phyloP scores from a whole-genome alignment of 2,329 filamentous ascomycete species.

The Trichoderma polysporum region DNA sequence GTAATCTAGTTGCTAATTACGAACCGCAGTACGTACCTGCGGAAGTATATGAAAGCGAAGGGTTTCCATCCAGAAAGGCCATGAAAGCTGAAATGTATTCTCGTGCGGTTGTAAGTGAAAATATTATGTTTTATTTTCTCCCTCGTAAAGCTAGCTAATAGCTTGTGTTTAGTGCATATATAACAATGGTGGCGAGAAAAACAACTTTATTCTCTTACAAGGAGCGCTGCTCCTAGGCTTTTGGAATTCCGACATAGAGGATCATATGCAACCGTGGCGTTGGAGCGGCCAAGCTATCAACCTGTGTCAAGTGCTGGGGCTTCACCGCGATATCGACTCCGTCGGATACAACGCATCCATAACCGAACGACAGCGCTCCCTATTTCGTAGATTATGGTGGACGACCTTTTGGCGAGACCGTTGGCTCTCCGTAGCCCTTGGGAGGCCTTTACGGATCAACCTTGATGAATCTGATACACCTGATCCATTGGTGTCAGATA shows the following conservation, averaged over 20 bases:
- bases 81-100: conserved; percentile 10
- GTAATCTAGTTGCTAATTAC: neutral
- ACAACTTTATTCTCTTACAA: conserved; percentile 3
- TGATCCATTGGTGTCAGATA: conserved; percentile 5
- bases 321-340: conserved; percentile 13
- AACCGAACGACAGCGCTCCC: conserved; percentile 3
- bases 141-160: neutral
- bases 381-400: conserved; percentile 14
- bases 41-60: conserved; percentile 12
- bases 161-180: neutral
- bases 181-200: conserved; percentile 11
- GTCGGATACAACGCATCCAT: conserved; percentile 10
- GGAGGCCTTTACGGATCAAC: neutral
- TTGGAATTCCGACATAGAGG: conserved; percentile 11
- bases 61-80: conserved; percentile 10
- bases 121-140: neutral
- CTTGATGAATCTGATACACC: conserved; percentile 13
- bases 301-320: neutral
- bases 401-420: conserved; percentile 10
- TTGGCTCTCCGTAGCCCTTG: neutral
- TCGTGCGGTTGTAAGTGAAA: neutral
- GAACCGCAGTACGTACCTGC: neutral
- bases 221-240: neutral
- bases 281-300: conserved; percentile 14
- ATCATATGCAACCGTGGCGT: conserved; percentile 15